A percentile compares a stretch with the other conserved stretches of the same genome.
Evolutionary conservation across 2,329 filamentous ascomycete genomes (phyloP).

Genomic region (Metarhizium robertsii): DNA sequence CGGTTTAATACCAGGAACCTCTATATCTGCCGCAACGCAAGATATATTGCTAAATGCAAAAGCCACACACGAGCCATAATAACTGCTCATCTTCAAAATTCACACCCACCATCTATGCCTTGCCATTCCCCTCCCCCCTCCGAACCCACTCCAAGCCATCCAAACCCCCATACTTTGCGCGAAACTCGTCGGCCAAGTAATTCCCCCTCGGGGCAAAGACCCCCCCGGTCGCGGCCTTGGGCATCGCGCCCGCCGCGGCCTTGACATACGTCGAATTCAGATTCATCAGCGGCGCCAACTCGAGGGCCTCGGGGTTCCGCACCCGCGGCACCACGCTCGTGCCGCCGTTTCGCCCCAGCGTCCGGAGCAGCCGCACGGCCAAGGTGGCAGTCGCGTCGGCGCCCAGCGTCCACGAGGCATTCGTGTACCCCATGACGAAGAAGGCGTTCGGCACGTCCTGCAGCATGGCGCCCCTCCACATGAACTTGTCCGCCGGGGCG

Average conservation of each 20-base stretch:
- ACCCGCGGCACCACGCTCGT: background rate
- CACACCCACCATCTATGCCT: no score
- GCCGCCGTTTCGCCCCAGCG: background rate
- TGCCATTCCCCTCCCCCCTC: background rate
- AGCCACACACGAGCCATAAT: no score
- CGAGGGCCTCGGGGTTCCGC: background rate
- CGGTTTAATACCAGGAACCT: no score
- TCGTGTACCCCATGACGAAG: constrained; percentile 50
- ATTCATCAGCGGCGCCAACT: background rate
- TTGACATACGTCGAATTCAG: background rate
- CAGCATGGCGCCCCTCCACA: constrained; percentile 53
- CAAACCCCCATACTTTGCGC: background rate
- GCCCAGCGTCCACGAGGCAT: constrained; percentile 53
- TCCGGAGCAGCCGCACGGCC: background rate
- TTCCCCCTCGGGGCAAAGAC: background rate
- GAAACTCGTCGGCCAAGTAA: constrained; percentile 1
- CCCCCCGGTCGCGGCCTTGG: background rate
- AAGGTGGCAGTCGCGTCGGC: constrained; percentile 29
- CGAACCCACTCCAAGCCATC: background rate
- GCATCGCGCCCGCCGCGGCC: background rate
- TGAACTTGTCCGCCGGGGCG: constrained; percentile 33
- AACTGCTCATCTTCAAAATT: no score
- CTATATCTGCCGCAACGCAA: no score
- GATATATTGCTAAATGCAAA: no score
- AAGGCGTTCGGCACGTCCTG: constrained; percentile 51